A percentile compares a stretch with the other conserved stretches of the same genome.
Conservation (phyloP, 768 basidiomycete genomes). For the Panellus pusillus region DNA sequence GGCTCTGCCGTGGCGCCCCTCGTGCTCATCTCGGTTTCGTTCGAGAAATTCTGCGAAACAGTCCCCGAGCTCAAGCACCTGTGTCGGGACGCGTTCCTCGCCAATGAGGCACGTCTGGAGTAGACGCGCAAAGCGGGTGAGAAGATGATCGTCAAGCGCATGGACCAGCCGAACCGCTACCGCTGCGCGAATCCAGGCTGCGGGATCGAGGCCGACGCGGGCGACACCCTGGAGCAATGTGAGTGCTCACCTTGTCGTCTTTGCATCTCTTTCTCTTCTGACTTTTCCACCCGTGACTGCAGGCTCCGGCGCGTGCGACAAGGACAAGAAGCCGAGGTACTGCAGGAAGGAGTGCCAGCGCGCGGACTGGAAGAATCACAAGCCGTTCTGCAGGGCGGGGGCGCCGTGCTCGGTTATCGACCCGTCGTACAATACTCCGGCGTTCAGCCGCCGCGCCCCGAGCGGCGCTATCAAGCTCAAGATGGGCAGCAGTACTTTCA, state of each 20-base stretch:
- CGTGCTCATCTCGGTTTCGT: neutral
- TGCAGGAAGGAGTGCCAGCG: constrained; percentile 18
- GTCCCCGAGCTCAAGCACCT: neutral
- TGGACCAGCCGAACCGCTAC: constrained; percentile 10
- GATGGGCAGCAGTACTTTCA: neutral
- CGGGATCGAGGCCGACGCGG: neutral
- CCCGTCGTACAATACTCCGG: neutral
- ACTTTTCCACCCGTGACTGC: neutral
- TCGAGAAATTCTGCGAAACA: neutral
- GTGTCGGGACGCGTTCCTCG: neutral
- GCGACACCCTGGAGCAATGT: neutral
- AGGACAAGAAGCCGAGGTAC: constrained; percentile 21
- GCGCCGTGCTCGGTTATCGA: constrained; percentile 33
- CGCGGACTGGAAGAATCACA: constrained; percentile 36
- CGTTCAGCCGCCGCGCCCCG: neutral
- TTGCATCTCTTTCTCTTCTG: neutral
- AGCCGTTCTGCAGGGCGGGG: constrained; percentile 33
- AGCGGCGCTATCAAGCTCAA: neutral
- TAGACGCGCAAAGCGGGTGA: neutral
- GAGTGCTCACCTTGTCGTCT: neutral
- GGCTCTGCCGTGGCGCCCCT: neutral
- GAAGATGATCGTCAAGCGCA: constrained; percentile 5
- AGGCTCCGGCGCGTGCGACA: constrained; percentile 18
- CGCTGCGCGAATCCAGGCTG: neutral
- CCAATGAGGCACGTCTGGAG: neutral